Percentiles rank a stretch among this genome's conserved stretches.
phyloP scores from a whole-genome alignment of 2,329 filamentous ascomycete species.

The Talaromyces sp. region DNA sequence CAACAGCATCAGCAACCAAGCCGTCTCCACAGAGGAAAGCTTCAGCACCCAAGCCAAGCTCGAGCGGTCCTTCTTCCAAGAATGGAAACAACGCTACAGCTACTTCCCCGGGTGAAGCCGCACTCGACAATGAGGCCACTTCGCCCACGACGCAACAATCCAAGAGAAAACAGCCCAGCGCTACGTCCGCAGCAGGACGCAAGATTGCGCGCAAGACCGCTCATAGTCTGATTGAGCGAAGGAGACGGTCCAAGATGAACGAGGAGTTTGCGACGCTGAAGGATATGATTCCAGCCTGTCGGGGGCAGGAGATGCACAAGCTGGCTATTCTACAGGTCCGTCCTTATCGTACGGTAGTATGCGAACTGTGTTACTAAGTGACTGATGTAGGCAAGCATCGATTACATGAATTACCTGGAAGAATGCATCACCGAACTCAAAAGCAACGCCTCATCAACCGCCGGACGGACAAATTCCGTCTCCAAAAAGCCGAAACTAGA shows the following conservation, averaged over 20 bases:
- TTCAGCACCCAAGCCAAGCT: background rate
- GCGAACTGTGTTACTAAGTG: background rate
- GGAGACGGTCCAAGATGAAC: conserved; percentile 94
- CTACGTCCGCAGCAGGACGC: conserved; percentile 78
- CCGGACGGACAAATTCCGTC: conserved; percentile 20
- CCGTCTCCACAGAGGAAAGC: conserved; percentile 8
- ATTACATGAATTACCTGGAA: conserved; percentile 91
- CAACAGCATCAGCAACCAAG: conserved; percentile 10
- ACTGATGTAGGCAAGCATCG: conserved; percentile 75
- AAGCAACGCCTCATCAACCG: conserved; percentile 36
- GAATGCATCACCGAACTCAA: conserved; percentile 81
- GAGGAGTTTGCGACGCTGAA: conserved; percentile 94
- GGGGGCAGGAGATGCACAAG: conserved; percentile 96
- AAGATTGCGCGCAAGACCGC: conserved; percentile 96
- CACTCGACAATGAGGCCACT: background rate
- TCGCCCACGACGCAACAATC: conserved; percentile 24
- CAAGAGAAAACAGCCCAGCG: conserved; percentile 74
- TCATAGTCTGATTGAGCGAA: conserved; percentile 88
- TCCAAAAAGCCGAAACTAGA: conserved; percentile 15
- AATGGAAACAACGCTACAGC: background rate
- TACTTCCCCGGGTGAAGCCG: background rate
- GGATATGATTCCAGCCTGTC: conserved; percentile 90
- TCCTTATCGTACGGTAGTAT: conserved; percentile 14
- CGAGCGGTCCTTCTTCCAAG: background rate
- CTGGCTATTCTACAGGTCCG: conserved; percentile 85